A percentile compares a stretch with the other conserved stretches of the same genome.
Evolutionary conservation across 768 basidiomycete species (phyloP).

Genomic region (Collybiopsis luxurians): DNA sequence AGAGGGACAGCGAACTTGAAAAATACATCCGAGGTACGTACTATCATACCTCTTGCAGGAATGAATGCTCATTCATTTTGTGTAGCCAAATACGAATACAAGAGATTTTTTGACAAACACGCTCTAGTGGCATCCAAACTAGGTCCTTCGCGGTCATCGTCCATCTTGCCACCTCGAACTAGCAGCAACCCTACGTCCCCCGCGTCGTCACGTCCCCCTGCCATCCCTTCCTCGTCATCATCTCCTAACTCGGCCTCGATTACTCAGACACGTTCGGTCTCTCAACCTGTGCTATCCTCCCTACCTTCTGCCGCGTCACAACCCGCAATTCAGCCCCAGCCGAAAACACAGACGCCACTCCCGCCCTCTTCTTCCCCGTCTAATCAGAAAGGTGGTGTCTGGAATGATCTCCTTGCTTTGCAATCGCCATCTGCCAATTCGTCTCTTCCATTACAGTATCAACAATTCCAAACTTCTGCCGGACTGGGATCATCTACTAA

Average conservation of each 20-base stretch:
- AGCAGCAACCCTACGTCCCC: conserved; percentile 17
- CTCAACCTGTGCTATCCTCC: conserved; percentile 19
- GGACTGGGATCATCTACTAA: background rate
- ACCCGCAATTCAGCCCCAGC: conserved; percentile 14
- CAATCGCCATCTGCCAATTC: conserved; percentile 42
- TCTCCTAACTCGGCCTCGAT: conserved; percentile 11
- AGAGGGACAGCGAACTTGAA: conserved; percentile 89
- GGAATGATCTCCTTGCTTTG: conserved; percentile 55
- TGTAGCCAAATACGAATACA: conserved; percentile 81
- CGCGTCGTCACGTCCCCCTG: conserved; percentile 10
- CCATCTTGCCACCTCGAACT: conserved; percentile 23
- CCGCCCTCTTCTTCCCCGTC: conserved; percentile 16
- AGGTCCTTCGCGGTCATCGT: conserved; percentile 39
- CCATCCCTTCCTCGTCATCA: conserved; percentile 14
- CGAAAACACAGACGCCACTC: conserved; percentile 16
- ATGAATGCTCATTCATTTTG: conserved; percentile 2
- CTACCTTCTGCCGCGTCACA: conserved; percentile 16
- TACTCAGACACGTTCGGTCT: conserved; percentile 18
- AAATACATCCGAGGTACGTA: conserved; percentile 79
- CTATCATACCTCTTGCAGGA: conserved; percentile 1
- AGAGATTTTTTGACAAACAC: conserved; percentile 55
- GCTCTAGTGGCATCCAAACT: conserved; percentile 45
- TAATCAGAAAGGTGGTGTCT: conserved; percentile 32
- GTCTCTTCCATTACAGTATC: conserved; percentile 52
- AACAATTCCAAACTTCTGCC: conserved; percentile 20